Conservation (phyloP, 768 basidiomycete genomes). For the Rhodosporidiobolus odoratus region DNA sequence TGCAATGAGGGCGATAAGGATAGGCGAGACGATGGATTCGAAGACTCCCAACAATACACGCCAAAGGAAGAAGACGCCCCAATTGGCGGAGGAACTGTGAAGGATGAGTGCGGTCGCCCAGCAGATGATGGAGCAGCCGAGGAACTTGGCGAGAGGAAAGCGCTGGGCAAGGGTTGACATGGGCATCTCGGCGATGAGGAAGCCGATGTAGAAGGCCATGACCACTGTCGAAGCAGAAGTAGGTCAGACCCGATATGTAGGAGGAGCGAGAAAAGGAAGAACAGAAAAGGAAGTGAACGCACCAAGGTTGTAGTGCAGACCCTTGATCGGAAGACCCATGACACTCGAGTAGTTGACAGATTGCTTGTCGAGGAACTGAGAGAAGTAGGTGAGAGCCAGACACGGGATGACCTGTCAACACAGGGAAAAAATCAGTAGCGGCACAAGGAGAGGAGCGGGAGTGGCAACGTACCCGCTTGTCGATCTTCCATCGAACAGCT, state of each 20-base stretch:
- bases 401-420: constrained; percentile 9
- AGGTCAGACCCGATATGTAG: neutral
- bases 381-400: constrained; percentile 20
- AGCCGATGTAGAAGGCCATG: constrained; percentile 63
- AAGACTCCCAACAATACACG: constrained; percentile 55
- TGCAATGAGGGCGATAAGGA: constrained; percentile 55
- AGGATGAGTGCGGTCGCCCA: constrained; percentile 55
- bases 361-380: constrained; percentile 65
- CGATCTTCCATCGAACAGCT: constrained; percentile 31
- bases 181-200: constrained; percentile 60
- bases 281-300: neutral
- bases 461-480: constrained; percentile 17
- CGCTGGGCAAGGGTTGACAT: constrained; percentile 60
- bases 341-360: constrained; percentile 61
- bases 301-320: constrained; percentile 53
- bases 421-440: neutral
- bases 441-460: neutral
- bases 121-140: constrained; percentile 46
- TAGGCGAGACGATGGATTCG: constrained; percentile 60
- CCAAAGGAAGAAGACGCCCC: constrained; percentile 60
- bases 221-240: constrained; percentile 44
- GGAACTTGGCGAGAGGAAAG: constrained; percentile 44
- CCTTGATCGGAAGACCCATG: constrained; percentile 63
- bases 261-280: no score
- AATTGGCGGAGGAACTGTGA: constrained; percentile 57